Percentiles rank a stretch among this genome's conserved stretches.
phyloP scores from a whole-genome alignment of 2,329 filamentous ascomycete species.

The Exserohilum rostratum region DNA sequence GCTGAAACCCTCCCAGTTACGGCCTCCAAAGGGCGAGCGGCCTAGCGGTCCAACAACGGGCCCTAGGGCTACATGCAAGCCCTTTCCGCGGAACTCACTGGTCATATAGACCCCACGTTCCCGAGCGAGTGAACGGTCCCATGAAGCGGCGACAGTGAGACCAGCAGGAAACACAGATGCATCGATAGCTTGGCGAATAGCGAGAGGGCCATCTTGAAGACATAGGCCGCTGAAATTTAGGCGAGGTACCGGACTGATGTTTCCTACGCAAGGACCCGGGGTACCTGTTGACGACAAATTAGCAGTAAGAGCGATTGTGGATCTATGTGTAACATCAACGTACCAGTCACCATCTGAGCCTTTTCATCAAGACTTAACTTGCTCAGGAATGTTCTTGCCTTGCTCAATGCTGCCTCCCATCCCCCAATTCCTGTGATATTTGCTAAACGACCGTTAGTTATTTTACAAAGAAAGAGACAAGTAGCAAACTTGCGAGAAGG shows the following conservation, averaged over 20 bases:
- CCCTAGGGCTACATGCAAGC: conserved; percentile 52
- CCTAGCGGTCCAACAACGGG: conserved; percentile 58
- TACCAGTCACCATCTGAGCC: too few species aligned
- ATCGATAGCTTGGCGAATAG: conserved; percentile 37
- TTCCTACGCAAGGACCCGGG: conserved; percentile 40
- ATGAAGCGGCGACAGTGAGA: conserved; percentile 48
- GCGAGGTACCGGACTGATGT: conserved; percentile 45
- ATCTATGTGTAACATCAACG: too few species aligned
- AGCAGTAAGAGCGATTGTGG: too few species aligned
- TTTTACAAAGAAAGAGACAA: too few species aligned
- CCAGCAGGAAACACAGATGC: conserved; percentile 48
- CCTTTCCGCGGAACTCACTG: conserved; percentile 41
- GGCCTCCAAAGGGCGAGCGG: conserved; percentile 46
- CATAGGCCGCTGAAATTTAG: conserved; percentile 51
- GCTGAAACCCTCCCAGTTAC: conserved; percentile 54
- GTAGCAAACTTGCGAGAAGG: too few species aligned
- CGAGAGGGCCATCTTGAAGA: conserved; percentile 48
- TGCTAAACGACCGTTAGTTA: too few species aligned
- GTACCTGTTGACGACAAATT: too few species aligned
- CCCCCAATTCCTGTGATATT: too few species aligned
- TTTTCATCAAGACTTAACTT: too few species aligned
- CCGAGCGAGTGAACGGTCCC: conserved; percentile 46
- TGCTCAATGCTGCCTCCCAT: too few species aligned
- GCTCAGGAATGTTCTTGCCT: too few species aligned
- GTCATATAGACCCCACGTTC: conserved; percentile 44